These are phyloP conservation scores for Sporothrix schenckii DNA, from an alignment of 2,329 filamentous ascomycete species.

Conservation along the genomic window DNA sequence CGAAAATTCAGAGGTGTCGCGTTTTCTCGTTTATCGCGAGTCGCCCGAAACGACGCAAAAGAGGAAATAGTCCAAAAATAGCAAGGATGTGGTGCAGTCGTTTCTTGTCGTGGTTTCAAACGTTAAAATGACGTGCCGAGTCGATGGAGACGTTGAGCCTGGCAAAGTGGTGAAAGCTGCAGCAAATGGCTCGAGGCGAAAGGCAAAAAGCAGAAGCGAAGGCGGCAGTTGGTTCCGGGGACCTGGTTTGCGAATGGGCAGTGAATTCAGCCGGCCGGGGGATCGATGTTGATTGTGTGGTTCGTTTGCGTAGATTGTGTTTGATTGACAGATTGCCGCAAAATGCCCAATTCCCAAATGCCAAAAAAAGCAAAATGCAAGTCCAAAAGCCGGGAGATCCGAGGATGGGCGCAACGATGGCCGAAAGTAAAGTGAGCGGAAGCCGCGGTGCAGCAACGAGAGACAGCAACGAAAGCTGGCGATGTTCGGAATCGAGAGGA, in stretches of 20 bases:
- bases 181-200: neutral
- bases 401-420: neutral
- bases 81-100: neutral
- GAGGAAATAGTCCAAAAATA: neutral
- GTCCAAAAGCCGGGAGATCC: conserved; percentile 11
- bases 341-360: too few species aligned
- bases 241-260: conserved; percentile 2
- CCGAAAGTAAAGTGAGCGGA: neutral
- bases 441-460: neutral
- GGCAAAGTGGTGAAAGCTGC: too few species aligned
- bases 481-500: neutral
- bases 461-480: neutral
- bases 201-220: neutral
- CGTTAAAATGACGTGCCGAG: neutral
- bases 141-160: too few species aligned
- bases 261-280: neutral
- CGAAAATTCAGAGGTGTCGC: too few species aligned
- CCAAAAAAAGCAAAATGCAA: neutral
- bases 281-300: neutral
- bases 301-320: neutral
- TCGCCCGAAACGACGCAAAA: neutral
- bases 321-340: neutral
- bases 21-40: too few species aligned
- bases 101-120: conserved; percentile 1
- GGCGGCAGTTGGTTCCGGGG: neutral